Percentiles rank a stretch among this genome's conserved stretches.
phyloP scores from a whole-genome alignment of 257 asterid species.

The Plectranthus barbatus region DNA sequence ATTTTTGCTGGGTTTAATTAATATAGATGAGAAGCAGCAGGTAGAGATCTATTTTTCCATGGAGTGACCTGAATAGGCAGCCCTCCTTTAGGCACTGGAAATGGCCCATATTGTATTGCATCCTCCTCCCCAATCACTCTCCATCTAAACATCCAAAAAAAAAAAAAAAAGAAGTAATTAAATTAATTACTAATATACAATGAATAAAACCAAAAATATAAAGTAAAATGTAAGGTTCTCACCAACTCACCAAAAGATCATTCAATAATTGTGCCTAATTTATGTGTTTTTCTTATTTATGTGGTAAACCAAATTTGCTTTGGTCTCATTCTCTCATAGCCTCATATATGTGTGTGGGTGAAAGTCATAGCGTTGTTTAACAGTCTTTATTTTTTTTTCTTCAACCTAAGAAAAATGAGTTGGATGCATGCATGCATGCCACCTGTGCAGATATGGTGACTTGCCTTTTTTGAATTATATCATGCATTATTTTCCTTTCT shows the following conservation, averaged over 20 bases:
- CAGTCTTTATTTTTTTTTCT: too few species aligned
- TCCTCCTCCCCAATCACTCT: constrained; percentile 41
- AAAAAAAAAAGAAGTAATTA: not conserved
- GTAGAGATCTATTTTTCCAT: not conserved
- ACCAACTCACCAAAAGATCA: constrained; percentile 4
- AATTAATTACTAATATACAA: not conserved
- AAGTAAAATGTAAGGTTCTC: not conserved
- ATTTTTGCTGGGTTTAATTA: not conserved
- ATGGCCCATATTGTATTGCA: constrained; percentile 55
- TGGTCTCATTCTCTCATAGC: not conserved
- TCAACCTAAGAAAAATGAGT: not conserved
- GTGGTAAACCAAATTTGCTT: not conserved
- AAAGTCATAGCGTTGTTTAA: not conserved
- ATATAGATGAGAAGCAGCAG: not conserved
- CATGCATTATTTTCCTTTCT: not conserved
- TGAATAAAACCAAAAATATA: not conserved
- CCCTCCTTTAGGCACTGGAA: constrained; percentile 60
- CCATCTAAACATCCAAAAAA: constrained; percentile 35
- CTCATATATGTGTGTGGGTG: not conserved
- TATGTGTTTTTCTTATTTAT: not conserved
- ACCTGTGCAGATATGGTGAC: constrained; percentile 11
- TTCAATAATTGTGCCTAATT: not conserved
- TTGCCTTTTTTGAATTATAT: constrained; percentile 5
- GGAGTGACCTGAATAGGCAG: constrained; percentile 33
- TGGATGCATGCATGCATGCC: constrained; percentile 22